phyloP scores from a whole-genome alignment of 2,329 filamentous ascomycete species.

The Cadophora sp. region DNA sequence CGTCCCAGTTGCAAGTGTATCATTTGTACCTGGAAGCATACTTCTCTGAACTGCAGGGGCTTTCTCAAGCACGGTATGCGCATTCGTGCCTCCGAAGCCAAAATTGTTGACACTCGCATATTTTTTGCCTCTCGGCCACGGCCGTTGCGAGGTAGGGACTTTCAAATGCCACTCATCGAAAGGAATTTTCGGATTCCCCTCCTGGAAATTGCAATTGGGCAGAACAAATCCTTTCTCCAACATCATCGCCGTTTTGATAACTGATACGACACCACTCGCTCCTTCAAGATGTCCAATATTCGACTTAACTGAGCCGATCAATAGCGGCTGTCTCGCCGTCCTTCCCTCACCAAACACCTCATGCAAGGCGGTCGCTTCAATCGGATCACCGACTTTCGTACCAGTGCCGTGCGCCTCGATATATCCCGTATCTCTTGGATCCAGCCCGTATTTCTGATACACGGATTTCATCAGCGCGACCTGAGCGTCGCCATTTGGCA shows the following conservation, averaged over 20 bases:
- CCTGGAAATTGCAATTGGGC: slow-evolving; percentile 51
- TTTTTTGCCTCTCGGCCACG: slow-evolving; percentile 48
- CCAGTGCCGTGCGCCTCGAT: slow-evolving; percentile 43
- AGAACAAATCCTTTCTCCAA: slow-evolving; percentile 52
- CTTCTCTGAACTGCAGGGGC: slow-evolving; percentile 5
- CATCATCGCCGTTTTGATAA: slow-evolving; percentile 52
- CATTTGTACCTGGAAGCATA: slow-evolving; percentile 22
- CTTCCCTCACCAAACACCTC: slow-evolving; percentile 33
- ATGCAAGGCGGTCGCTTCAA: slow-evolving; percentile 38
- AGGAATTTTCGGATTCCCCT: slow-evolving; percentile 46
- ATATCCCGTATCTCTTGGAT: slow-evolving; percentile 31
- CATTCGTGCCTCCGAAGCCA: slow-evolving; percentile 45
- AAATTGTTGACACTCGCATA: slow-evolving; percentile 52
- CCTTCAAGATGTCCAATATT: slow-evolving; percentile 48
- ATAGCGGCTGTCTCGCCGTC: slow-evolving; percentile 31
- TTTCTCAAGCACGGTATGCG: slow-evolving; percentile 47
- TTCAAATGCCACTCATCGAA: slow-evolving; percentile 47
- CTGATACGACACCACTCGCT: slow-evolving; percentile 47
- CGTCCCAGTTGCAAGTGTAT: slow-evolving; percentile 29
- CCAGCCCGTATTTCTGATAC: slow-evolving; percentile 30
- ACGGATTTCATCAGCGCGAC: slow-evolving; percentile 33
- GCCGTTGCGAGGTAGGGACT: slow-evolving; percentile 33
- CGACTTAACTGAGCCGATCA: slow-evolving; percentile 42
- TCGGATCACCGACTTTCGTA: slow-evolving; percentile 40
- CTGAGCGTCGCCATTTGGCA: slow-evolving; percentile 54